Conservation (phyloP, 176 grass and related monocot species). For the Microstegium vimineum region DNA sequence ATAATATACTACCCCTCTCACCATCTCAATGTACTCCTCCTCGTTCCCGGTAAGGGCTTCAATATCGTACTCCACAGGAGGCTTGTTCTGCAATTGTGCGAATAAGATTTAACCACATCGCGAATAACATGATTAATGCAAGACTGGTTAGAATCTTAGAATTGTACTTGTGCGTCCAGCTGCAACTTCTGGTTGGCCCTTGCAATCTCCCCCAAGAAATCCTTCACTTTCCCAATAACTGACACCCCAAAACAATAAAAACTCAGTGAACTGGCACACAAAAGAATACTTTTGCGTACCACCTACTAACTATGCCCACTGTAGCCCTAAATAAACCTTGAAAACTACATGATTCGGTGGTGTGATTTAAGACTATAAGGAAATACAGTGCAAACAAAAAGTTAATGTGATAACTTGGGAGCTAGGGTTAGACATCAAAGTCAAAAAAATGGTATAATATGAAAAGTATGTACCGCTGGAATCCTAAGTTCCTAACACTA, state of each 20-base stretch:
- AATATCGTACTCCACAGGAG: conserved; percentile 63
- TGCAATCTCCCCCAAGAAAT: conserved; percentile 76
- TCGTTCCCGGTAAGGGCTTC: conserved; percentile 77
- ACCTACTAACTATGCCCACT: not conserved
- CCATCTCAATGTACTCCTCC: conserved; percentile 89
- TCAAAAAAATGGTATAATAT: not conserved
- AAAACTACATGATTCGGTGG: not conserved
- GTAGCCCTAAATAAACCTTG: not conserved
- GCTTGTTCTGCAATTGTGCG: conserved; percentile 53
- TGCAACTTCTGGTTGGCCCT: conserved; percentile 80
- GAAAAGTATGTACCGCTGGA: not conserved
- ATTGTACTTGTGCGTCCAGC: conserved; percentile 51
- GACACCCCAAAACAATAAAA: conserved; percentile 22
- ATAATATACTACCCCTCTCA: conserved; percentile 16
- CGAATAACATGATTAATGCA: not conserved
- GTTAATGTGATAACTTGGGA: not conserved
- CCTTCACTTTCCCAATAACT: conserved; percentile 80
- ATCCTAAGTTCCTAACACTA: not conserved
- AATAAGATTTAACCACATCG: not conserved
- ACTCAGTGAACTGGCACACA: not conserved
- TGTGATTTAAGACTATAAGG: not conserved
- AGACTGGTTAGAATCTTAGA: not conserved
- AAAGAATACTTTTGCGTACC: not conserved
- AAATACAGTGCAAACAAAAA: not conserved
- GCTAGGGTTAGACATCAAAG: not conserved